Evolutionary conservation across 805 yeast species (phyloP).

Genomic region (Sporopachydermia quercuum): DNA sequence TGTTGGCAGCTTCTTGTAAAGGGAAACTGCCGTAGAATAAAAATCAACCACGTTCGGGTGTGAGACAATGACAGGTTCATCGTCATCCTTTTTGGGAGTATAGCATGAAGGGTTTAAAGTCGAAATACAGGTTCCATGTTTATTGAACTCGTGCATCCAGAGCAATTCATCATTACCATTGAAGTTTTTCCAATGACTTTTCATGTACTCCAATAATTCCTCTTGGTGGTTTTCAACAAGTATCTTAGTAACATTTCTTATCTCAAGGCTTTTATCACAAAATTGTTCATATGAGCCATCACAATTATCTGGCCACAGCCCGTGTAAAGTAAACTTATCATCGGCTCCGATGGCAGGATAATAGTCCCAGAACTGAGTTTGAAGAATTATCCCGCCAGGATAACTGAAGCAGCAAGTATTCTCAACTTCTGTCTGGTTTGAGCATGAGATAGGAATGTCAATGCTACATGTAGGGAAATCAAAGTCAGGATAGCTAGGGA

Average conservation of each 20-base stretch:
- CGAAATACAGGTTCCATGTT: constrained; percentile 85
- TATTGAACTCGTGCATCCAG: constrained; percentile 89
- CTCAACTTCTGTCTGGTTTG: constrained; percentile 34
- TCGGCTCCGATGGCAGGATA: constrained; percentile 58
- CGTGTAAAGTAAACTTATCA: constrained; percentile 67
- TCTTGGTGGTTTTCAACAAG: constrained; percentile 26
- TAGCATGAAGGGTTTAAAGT: constrained; percentile 69
- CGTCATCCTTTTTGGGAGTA: constrained; percentile 14
- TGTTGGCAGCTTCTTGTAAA: constrained; percentile 50
- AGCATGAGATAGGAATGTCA: constrained; percentile 46
- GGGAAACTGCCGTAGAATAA: constrained; percentile 41
- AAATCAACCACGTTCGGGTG: constrained; percentile 43
- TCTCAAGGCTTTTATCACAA: constrained; percentile 49
- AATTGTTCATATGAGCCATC: constrained; percentile 69
- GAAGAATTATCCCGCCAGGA: constrained; percentile 72
- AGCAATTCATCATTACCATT: constrained; percentile 51
- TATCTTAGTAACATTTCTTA: constrained; percentile 32
- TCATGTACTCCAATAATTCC: constrained; percentile 43
- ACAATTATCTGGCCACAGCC: constrained; percentile 83
- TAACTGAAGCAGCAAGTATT: constrained; percentile 76
- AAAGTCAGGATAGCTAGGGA: constrained; percentile 26
- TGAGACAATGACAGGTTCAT: constrained; percentile 6
- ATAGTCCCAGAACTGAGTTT: constrained; percentile 91
- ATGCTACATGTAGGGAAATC: constrained; percentile 7
- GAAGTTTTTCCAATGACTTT: constrained; percentile 55